Percentiles rank a stretch among this genome's conserved stretches.
phyloP scores from a whole-genome alignment of 805 yeast species.

The Kluyveromyces aestuarii region DNA sequence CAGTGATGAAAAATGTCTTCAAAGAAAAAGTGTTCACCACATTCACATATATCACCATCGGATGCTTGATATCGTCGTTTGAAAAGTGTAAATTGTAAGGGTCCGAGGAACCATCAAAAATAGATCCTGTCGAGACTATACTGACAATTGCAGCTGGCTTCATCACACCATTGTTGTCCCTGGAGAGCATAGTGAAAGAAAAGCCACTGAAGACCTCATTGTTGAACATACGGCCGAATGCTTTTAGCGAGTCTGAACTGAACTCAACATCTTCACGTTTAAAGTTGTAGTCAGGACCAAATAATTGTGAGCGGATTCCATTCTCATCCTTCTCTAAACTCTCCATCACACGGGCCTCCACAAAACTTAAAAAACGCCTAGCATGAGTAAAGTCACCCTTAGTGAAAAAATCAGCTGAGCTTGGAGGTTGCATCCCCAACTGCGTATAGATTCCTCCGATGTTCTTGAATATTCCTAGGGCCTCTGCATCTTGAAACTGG shows the following conservation, averaged over 20 bases:
- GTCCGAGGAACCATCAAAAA: neutral
- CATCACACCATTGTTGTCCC: neutral
- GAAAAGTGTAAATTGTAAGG: neutral
- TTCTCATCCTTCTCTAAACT: constrained; percentile 16
- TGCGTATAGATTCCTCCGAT: neutral
- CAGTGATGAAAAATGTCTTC: constrained; percentile 13
- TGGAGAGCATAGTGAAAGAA: neutral
- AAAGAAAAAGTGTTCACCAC: constrained; percentile 8
- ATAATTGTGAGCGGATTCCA: constrained; percentile 9
- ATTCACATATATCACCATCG: constrained; percentile 14
- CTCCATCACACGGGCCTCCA: constrained; percentile 15
- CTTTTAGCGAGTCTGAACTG: neutral
- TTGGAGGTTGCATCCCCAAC: neutral
- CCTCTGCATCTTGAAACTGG: neutral
- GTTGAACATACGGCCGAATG: constrained; percentile 8
- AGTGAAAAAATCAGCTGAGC: neutral
- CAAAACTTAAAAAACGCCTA: constrained; percentile 6
- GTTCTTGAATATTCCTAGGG: neutral
- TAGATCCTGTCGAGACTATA: neutral
- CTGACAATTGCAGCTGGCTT: neutral
- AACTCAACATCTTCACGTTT: neutral
- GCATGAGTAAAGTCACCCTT: neutral
- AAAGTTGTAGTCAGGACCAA: neutral
- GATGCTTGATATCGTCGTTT: constrained; percentile 5
- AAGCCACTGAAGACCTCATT: constrained; percentile 5